These are phyloP conservation scores for Manihot esculenta DNA, from an alignment of 441 rosid genomes.

Conservation along the genomic window DNA sequence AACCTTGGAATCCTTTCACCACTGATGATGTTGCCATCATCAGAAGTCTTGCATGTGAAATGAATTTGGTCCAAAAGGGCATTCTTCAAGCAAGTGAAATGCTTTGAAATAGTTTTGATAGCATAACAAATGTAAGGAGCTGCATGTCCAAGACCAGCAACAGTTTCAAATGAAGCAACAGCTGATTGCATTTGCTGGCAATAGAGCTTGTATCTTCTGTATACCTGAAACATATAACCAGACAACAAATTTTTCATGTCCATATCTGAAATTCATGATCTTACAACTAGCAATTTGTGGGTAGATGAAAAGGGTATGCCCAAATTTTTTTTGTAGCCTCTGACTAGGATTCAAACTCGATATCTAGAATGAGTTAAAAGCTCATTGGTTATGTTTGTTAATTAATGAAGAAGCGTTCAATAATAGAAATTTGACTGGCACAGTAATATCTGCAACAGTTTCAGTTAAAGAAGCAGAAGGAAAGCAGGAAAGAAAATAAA, in stretches of 20 bases:
- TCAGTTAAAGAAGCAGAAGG: background rate
- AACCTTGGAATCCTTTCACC: slow-evolving; percentile 17
- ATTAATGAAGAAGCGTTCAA: background rate
- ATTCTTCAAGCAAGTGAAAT: slow-evolving; percentile 48
- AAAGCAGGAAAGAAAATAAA: slow-evolving; percentile 5
- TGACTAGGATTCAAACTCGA: too few relatives aligned
- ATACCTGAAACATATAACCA: slow-evolving; percentile 31
- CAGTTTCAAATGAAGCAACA: slow-evolving; percentile 45
- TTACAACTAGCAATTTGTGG: too few relatives aligned
- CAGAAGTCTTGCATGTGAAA: slow-evolving; percentile 18
- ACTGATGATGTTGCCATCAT: background rate
- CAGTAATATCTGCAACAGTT: background rate
- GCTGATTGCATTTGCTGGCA: slow-evolving; percentile 50
- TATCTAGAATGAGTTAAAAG: too few relatives aligned
- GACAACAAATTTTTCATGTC: background rate
- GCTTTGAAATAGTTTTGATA: slow-evolving; percentile 37
- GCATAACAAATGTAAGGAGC: slow-evolving; percentile 42
- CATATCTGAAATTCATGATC: background rate
- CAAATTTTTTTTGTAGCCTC: too few relatives aligned
- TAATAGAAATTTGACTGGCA: slow-evolving; percentile 8
- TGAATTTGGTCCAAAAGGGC: slow-evolving; percentile 44
- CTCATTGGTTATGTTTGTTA: too few relatives aligned
- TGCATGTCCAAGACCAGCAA: slow-evolving; percentile 54
- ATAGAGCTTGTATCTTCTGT: slow-evolving; percentile 41
- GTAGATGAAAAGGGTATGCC: background rate